Conservation (phyloP, 352 stramenopile species). For the Elongisporangium undulatum region DNA sequence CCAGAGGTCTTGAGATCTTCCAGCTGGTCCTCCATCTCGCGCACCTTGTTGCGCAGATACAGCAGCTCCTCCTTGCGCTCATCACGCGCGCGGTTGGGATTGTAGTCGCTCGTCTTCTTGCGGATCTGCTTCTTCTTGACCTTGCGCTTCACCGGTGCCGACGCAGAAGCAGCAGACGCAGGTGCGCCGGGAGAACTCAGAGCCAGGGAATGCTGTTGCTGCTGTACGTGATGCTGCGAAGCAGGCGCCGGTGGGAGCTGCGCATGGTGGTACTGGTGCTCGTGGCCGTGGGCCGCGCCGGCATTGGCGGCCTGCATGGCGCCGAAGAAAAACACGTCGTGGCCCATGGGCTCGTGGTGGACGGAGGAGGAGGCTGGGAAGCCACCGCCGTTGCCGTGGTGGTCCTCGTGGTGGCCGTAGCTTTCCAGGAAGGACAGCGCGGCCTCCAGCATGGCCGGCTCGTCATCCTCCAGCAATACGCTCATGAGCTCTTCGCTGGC, state of each 20-base stretch:
- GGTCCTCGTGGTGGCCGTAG: neutral
- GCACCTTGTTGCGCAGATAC: slow-evolving; percentile 26
- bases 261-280: neutral
- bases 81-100: slow-evolving; percentile 24
- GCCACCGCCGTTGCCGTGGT: neutral
- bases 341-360: neutral
- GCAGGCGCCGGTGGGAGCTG: neutral
- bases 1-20: slow-evolving; percentile 2
- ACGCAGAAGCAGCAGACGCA: neutral
- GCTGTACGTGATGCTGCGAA: neutral
- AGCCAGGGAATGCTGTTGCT: neutral
- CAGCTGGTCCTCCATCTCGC: slow-evolving; percentile 25
- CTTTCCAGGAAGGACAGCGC: slow-evolving; percentile 2
- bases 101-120: slow-evolving; percentile 2
- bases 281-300: neutral
- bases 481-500: neutral
- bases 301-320: neutral
- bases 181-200: neutral
- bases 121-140: slow-evolving; percentile 14
- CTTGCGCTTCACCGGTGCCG: slow-evolving; percentile 9
- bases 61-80: slow-evolving; percentile 27
- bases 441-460: slow-evolving; percentile 4
- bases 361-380: neutral
- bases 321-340: neutral
- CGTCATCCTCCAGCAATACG: slow-evolving; percentile 2